Evolutionary conservation across 371 early-diverging fungal species (phyloP), one percentile per base, ranked within the genome.

Genomic region (Phascolomyces articulosus): DNA sequence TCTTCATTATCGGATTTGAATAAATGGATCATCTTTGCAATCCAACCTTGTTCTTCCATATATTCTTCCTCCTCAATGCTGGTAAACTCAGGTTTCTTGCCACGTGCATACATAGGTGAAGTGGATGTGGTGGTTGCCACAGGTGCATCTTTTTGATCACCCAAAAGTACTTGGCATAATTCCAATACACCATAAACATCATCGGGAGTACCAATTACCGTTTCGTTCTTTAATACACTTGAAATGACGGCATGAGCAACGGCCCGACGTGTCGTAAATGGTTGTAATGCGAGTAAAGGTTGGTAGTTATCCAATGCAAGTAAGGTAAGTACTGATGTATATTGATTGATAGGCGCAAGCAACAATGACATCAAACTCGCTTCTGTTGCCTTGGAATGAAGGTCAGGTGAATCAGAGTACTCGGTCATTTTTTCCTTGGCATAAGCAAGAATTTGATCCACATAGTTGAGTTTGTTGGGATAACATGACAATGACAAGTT

Each of bases 401-500:
- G 73, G 24, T 85, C 90, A 11, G 90, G 85, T 47, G 77, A 73
- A 21, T 75, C 66, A 18, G 69, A 64, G 59, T 80, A 84, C 11
- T 86, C 84, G 20, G 74, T 68, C 28, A 88, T 79, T 68, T 86
- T 86, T 26, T 79, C 87, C 63, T 85, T 88, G 28, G 95, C 91
- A 80, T 92, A 96, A 3, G 87, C 91, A 29, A 97, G 83, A 40
- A 98, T 92, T 68, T 89, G 86, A 73, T 96, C 95, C 2, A 95
- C 91, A 62, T 95, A 91, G 40, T 87, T 91, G 24, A 93, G 69
- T 26, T 87, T 85, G n/a, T 92, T 92, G 13, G 97, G 96, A 63
- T 96, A 96, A 73, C 97, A 96, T 54, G 93, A 92, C 18, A 97
- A 74, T 18, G 96, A 91, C 59, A 98, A 72, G 58, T 95, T 93